phyloP scores from a whole-genome alignment of 108 stramenopile species.

The Chaetoceros muelleri region DNA sequence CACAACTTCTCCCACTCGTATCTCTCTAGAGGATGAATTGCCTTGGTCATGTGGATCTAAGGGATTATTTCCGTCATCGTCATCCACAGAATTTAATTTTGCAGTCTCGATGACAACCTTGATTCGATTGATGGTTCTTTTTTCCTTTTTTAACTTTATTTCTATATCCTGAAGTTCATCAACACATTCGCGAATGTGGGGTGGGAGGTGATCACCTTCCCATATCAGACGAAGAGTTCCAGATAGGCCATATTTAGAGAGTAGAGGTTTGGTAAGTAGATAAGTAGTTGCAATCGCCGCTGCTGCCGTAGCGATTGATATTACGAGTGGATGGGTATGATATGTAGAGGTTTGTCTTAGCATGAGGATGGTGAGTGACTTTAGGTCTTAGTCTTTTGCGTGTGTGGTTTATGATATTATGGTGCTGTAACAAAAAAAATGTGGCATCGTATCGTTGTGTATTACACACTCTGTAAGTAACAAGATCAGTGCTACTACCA shows the following conservation, averaged over 20 bases:
- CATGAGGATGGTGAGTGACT: too few species aligned
- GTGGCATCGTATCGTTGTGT: too few species aligned
- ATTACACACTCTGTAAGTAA: too few species aligned
- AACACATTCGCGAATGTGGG: slow-evolving; percentile 24
- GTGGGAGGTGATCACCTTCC: slow-evolving; percentile 28
- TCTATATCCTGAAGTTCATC: slow-evolving; percentile 30
- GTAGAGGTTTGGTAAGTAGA: background rate
- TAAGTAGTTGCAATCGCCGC: background rate
- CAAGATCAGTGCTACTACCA: too few species aligned
- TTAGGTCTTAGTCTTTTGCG: too few species aligned
- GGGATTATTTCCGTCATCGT: background rate
- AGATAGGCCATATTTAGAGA: slow-evolving; percentile 18
- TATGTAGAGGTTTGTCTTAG: too few species aligned
- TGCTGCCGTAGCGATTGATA: too few species aligned
- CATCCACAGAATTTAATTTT: slow-evolving; percentile 15
- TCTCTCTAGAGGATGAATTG: background rate
- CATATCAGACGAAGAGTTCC: slow-evolving; percentile 24
- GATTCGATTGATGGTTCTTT: slow-evolving; percentile 9
- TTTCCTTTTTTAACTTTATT: background rate
- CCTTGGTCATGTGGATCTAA: background rate
- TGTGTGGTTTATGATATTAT: too few species aligned
- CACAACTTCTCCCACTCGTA: background rate
- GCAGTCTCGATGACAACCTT: slow-evolving; percentile 25
- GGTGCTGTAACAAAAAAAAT: too few species aligned
- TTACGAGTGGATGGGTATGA: too few species aligned